Evolutionary conservation across 163 green algal species (phyloP), one percentile per base, ranked within the genome.

Genomic region (Coccomyxa subellipsoidea): DNA sequence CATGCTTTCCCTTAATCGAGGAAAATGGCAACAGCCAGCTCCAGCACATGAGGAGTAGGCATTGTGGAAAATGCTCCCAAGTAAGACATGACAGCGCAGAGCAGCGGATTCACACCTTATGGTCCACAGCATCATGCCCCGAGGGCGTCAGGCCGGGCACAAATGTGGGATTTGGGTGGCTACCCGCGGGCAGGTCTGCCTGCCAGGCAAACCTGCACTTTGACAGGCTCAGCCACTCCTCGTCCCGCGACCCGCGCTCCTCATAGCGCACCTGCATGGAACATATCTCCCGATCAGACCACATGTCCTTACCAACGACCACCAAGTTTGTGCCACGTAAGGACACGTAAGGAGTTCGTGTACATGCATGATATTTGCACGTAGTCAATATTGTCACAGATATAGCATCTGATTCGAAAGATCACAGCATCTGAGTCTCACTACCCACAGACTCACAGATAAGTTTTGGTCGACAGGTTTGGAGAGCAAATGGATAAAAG

Each of bases 191-290:
- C 37, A 69, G 7, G 8, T 59, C 38, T 7, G 23, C 23, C 76
- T 38, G 76, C 76, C 76, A 80, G 9, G n/a, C 36, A 69, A 76
- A 71, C 23, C 79, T 15, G 34, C 38, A 54, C 10, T 54, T 38
- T 27, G 27, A 34, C 66, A 83, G 78, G 73, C 83, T 69, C 39
- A 83, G 37, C 59, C 38, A 59, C 69, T 83, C 36, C 80, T 76
- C 38, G 6, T 27, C 47, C 0, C 32, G 54, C 36, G 78, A 15
- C 32, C 78, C 54, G 32, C 69, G 54, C 78, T 77, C 53, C 39
- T 76, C 78, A 77, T 76, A 70, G n/a, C 47, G 54, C n/a, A 39
- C 32, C 37, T 59, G 54, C 34, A 59, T 59, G 47, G n/a, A n/a
- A n/a, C 47, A 59, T 18, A 59, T 59, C 15, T 6, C 23, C 15